Base-by-base conservation (phyloP, 106 monocot species). In the Dendrobium nobile region DNA sequence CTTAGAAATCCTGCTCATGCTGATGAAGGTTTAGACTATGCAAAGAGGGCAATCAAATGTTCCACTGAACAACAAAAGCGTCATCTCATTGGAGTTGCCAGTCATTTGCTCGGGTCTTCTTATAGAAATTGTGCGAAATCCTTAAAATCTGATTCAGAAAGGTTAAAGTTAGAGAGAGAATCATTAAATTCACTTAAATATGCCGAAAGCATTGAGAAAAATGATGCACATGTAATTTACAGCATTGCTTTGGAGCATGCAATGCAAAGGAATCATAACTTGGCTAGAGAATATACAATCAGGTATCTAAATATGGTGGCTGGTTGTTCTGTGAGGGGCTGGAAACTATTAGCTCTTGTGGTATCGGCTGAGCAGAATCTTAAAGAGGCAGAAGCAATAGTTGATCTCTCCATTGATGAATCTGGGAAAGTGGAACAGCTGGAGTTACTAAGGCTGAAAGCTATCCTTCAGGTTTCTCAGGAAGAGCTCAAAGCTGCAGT, bases 361-460 rank as follows among this genome's bases (percentile, higher is more conserved):
- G 77, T 87, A 26, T 91, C 96, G 1, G 84, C 89, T 27, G 82
- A 90, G 48, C 86, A 91, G 80, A 85, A 87, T 48, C 75, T 85
- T 8, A 82, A 82, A 80, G 88, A 91, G 22, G 89, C 96, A 37
- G 91, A 96, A 84, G 75, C 67, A 18, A 81, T 96, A 77, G 85
- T 90, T 67, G 89, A 93, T 86, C 83, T 91, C 73, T 86, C 93
- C 28, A 83, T 93, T n/a, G 84, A 88, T 81, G 86, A 93, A 67
- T 84, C 86, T 73, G 91, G 82, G 80, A 45, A 47, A 10, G 15
- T 37, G 37, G 93, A 85, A 42, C 89, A 88, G 48, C 61, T 96
- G 78, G 88, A 83, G 55, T 56, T 93, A 54, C 44, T 96, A 51
- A 81, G 78, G 58, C 72, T 93, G 79, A 96, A 96, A 83, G 93